Evolutionary conservation across 371 early-diverging fungal species (phyloP).

Genomic region (Mucor saturninus): DNA sequence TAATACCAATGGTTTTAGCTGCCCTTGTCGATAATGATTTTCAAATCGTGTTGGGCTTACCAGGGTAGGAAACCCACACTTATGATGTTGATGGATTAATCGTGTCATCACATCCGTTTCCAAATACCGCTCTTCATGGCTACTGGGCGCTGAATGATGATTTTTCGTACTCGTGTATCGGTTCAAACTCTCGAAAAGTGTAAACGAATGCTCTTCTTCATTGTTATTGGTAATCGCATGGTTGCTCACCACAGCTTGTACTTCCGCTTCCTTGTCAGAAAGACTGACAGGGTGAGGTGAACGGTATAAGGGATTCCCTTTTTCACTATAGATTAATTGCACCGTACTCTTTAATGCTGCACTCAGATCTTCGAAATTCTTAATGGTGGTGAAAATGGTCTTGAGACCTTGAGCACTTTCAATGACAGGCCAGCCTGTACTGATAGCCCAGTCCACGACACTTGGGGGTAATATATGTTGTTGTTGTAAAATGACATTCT

Average conservation of each 20-base stretch:
- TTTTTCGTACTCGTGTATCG: conserved; percentile 15
- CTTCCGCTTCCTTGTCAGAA: no score
- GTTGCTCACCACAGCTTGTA: no score
- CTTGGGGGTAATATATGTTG: conserved; percentile 8
- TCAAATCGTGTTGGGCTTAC: conserved; percentile 37
- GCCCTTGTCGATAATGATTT: conserved; percentile 27
- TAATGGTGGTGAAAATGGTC: conserved; percentile 36
- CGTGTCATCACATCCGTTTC: conserved; percentile 29
- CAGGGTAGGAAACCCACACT: conserved; percentile 39
- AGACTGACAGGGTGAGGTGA: conserved; percentile 3
- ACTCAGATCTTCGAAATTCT: conserved; percentile 32
- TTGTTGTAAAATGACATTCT: neutral
- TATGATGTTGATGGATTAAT: conserved; percentile 32
- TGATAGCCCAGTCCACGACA: conserved; percentile 30
- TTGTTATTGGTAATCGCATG: neutral
- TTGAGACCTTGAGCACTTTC: conserved; percentile 26
- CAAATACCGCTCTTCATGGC: conserved; percentile 13
- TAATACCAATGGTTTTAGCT: conserved; percentile 29
- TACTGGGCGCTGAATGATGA: neutral
- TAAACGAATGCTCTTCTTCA: conserved; percentile 25
- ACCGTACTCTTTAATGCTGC: conserved; percentile 29
- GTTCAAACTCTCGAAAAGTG: conserved; percentile 36
- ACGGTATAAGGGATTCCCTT: conserved; percentile 15
- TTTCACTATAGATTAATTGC: conserved; percentile 10
- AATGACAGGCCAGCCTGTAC: conserved; percentile 34